Percentiles rank a stretch among this genome's conserved stretches.
These are phyloP conservation scores for Penicillium sp. DNA, from an alignment of 2,329 filamentous ascomycete species.

Conservation along the genomic window DNA sequence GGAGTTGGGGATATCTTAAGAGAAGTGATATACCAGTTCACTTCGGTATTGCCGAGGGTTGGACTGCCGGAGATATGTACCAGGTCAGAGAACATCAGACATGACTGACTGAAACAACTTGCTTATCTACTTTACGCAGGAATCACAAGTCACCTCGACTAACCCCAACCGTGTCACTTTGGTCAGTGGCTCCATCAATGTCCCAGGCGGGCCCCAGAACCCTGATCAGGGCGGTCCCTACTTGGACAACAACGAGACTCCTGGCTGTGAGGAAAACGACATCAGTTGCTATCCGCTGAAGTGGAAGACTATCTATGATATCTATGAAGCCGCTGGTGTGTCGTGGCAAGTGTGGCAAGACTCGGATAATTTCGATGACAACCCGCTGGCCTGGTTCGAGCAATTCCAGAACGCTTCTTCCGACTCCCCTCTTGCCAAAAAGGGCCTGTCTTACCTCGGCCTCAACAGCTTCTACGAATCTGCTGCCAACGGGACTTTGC, in stretches of 20 bases:
- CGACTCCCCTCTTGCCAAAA: slow-evolving; percentile 44
- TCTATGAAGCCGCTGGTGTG: slow-evolving; percentile 49
- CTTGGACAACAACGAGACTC: slow-evolving; percentile 53
- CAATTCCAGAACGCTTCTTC: slow-evolving; percentile 50
- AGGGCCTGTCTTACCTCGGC: slow-evolving; percentile 49
- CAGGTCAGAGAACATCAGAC: slow-evolving; percentile 32
- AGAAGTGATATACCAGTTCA: slow-evolving; percentile 55
- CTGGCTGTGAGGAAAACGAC: slow-evolving; percentile 45
- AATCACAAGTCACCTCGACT: slow-evolving; percentile 53
- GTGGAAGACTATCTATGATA: slow-evolving; percentile 54
- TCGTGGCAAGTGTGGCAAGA: slow-evolving; percentile 54
- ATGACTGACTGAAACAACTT: neutral
- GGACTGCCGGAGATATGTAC: slow-evolving; percentile 58
- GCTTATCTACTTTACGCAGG: slow-evolving; percentile 24
- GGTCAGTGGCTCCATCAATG: slow-evolving; percentile 53
- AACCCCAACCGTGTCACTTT: slow-evolving; percentile 54
- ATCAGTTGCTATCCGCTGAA: slow-evolving; percentile 55
- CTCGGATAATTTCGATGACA: slow-evolving; percentile 55
- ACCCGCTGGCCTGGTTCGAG: slow-evolving; percentile 54
- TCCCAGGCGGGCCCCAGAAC: slow-evolving; percentile 47
- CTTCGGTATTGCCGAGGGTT: slow-evolving; percentile 55
- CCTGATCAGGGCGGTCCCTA: slow-evolving; percentile 47
- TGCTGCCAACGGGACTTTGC: slow-evolving; percentile 52
- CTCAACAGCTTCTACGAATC: slow-evolving; percentile 51
- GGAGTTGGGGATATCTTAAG: slow-evolving; percentile 53